A percentile compares a stretch with the other conserved stretches of the same genome.
These are phyloP conservation scores for Gossypium mustelinum DNA, from an alignment of 345 rosid genomes.

Conservation along the genomic window DNA sequence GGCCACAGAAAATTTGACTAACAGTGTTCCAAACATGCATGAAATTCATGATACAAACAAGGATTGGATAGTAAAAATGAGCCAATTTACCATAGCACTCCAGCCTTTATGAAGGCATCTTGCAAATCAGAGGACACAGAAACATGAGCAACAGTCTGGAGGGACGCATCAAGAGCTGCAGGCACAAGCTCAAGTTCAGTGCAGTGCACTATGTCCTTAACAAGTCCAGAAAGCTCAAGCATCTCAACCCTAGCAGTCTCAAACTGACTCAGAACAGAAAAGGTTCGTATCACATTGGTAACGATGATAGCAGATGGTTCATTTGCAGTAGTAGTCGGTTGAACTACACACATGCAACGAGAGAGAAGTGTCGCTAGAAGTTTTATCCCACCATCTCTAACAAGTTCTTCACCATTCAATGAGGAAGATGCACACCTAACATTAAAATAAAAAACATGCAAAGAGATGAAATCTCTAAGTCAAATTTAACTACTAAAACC, in stretches of 20 bases:
- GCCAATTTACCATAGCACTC: slow-evolving; percentile 76
- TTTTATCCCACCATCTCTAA: slow-evolving; percentile 90
- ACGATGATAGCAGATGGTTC: slow-evolving; percentile 94
- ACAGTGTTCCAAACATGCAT: neutral
- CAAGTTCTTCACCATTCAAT: slow-evolving; percentile 97
- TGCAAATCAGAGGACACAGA: slow-evolving; percentile 86
- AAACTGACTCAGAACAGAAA: slow-evolving; percentile 81
- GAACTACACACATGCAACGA: slow-evolving; percentile 92
- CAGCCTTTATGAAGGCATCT: slow-evolving; percentile 76
- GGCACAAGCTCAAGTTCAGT: slow-evolving; percentile 91
- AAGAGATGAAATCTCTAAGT: neutral
- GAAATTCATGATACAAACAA: neutral
- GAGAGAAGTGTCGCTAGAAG: slow-evolving; percentile 83
- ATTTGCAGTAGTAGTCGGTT: slow-evolving; percentile 82
- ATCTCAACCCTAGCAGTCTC: slow-evolving; percentile 82
- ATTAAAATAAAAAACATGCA: slow-evolving; percentile 7
- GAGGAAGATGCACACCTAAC: slow-evolving; percentile 90
- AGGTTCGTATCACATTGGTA: slow-evolving; percentile 85
- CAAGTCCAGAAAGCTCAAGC: slow-evolving; percentile 64
- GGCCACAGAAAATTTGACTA: neutral
- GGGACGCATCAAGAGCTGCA: slow-evolving; percentile 89
- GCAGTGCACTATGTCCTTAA: slow-evolving; percentile 91
- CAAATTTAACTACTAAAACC: slow-evolving; percentile 13
- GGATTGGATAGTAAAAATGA: neutral
- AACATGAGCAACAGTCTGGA: slow-evolving; percentile 74